Percentiles rank a stretch among this genome's conserved stretches.
phyloP scores from a whole-genome alignment of 257 asterid genomes.

The Oldenlandia corymbosa region DNA sequence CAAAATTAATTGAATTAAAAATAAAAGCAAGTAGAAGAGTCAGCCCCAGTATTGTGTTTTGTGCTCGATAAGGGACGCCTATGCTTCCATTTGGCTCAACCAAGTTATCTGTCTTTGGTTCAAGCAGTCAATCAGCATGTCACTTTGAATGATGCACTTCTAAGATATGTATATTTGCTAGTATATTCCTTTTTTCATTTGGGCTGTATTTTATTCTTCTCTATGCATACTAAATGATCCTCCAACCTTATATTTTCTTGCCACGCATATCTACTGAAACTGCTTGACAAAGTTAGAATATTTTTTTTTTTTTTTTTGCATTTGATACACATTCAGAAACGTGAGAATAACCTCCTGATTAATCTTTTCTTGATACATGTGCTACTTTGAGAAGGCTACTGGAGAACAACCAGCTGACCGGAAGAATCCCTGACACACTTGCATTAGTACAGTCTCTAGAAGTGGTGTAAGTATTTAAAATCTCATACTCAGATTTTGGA shows the following conservation, averaged over 20 bases:
- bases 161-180: too few relatives aligned
- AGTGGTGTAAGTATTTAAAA: constrained; percentile 64
- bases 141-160: not conserved
- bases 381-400: constrained; percentile 55
- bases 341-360: not conserved
- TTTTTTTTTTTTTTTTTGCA: not conserved
- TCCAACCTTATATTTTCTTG: too few relatives aligned
- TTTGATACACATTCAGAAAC: too few relatives aligned
- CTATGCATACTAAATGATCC: too few relatives aligned
- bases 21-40: not conserved
- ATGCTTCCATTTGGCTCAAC: not conserved
- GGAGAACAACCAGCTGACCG: constrained; percentile 56
- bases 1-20: not conserved
- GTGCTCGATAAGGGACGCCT: too few relatives aligned
- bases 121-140: not conserved
- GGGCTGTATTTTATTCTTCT: too few relatives aligned
- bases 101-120: too few relatives aligned
- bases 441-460: constrained; percentile 55
- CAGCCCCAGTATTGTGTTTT: not conserved
- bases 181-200: too few relatives aligned
- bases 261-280: not conserved
- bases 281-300: not conserved
- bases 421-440: constrained; percentile 65
- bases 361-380: too few relatives aligned
- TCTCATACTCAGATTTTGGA: constrained; percentile 7